phyloP scores from a whole-genome alignment of 768 basidiomycete genomes.

The Vishniacozyma victoriae region DNA sequence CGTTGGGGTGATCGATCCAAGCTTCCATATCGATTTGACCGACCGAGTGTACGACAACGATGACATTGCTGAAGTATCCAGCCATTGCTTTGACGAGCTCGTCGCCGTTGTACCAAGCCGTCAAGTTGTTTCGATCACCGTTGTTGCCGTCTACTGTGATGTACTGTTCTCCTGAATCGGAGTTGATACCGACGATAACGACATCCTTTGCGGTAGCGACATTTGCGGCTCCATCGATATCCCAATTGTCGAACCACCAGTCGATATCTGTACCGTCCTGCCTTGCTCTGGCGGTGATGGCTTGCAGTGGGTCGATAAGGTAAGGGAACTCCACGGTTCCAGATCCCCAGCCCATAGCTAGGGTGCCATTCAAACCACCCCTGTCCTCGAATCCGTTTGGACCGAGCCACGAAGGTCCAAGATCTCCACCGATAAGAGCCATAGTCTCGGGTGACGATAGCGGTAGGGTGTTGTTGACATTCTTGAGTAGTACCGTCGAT shows the following conservation, averaged over 20 bases:
- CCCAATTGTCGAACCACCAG: conserved; percentile 67
- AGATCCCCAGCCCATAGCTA: conserved; percentile 91
- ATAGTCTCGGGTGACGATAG: conserved; percentile 53
- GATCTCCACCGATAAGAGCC: conserved; percentile 56
- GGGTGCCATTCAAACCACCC: conserved; percentile 53
- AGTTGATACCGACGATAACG: conserved; percentile 65
- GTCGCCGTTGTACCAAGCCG: conserved; percentile 69
- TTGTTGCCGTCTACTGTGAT: conserved; percentile 73
- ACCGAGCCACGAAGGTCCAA: conserved; percentile 61
- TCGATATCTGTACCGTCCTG: conserved; percentile 60
- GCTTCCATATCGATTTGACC: conserved; percentile 53
- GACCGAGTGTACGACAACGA: conserved; percentile 73
- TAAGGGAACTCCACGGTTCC: conserved; percentile 68
- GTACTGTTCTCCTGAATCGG: conserved; percentile 79
- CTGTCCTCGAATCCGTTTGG: conserved; percentile 67
- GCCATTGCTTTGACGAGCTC: conserved; percentile 61
- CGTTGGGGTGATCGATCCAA: conserved; percentile 72
- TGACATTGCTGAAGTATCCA: conserved; percentile 41
- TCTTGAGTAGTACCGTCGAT: conserved; percentile 71
- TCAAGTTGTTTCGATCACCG: conserved; percentile 66
- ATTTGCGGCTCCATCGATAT: conserved; percentile 52
- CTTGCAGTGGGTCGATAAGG: conserved; percentile 72
- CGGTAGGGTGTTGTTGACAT: conserved; percentile 57
- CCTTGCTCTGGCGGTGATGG: conserved; percentile 68
- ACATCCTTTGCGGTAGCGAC: conserved; percentile 55